Evolutionary conservation across 805 yeast species (phyloP), one percentile per base, ranked within the genome.

Genomic region (Cyberlindnera galapagoensis): DNA sequence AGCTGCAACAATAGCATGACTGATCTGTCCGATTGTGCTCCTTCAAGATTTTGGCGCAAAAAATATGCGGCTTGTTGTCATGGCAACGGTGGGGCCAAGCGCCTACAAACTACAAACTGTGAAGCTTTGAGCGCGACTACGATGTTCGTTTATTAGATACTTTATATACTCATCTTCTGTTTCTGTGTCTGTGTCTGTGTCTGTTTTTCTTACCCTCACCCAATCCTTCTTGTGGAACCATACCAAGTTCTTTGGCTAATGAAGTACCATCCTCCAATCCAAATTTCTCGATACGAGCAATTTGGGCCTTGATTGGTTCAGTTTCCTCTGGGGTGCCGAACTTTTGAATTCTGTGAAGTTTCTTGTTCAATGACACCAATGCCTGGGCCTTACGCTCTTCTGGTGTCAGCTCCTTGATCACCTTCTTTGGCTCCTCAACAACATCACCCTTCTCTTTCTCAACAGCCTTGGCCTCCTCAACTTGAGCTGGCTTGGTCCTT

Each of bases 211-310:
- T n/a, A n/a, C n/a, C n/a, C n/a, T n/a, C n/a, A n/a, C 18, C 33
- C 9, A 43, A 26, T 1, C 35, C 39, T 18, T 38, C 39, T 21
- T 44, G 35, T 9, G 39, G 26, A 11, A 31, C 73, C 26, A 74
- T 50, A 0, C 87, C 87, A 28, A 81, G 63, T 49, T 80, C 87
- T 41, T 62, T 63, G 22, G 86, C 87, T 43, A 81, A 57, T 8
- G 78, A 70, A 24, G 82, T 75, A 36, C 77, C 76, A 21, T 67
- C 54, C 40, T 77, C 80, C 30, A 85, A 73, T 18, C 97, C 97
- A 52, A 86, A 88, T 62, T 84, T 86, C 54, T 80, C 79, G 42
- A 87, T 74, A 52, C 95, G 74, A 21, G 66, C 67, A 46, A 86
- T 62, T 39, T 74, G 78, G 40, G 72, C 75, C 49, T 74, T 74